These are phyloP conservation scores for Torulaspora microellipsoides DNA, from an alignment of 805 yeast genomes.

Conservation along the genomic window DNA sequence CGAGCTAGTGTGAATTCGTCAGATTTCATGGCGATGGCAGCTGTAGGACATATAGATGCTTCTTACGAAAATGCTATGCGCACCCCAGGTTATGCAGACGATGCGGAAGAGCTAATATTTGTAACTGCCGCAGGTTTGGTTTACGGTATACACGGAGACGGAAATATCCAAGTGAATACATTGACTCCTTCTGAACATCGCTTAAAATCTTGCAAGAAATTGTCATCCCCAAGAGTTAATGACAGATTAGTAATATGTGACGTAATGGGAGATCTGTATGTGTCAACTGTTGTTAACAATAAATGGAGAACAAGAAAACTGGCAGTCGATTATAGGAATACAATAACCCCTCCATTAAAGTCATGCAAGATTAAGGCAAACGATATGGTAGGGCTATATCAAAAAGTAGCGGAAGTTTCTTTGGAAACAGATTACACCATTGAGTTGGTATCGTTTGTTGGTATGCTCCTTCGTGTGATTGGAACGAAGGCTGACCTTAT, in stretches of 20 bases:
- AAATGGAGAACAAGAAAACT: conserved; percentile 59
- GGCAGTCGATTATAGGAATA: conserved; percentile 40
- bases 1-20: conserved; percentile 8
- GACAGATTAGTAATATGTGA: conserved; percentile 61
- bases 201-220: conserved; percentile 49
- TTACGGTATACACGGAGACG: conserved; percentile 37
- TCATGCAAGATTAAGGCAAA: conserved; percentile 7
- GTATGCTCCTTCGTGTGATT: conserved; percentile 62
- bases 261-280: conserved; percentile 47
- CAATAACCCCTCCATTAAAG: conserved; percentile 37
- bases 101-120: conserved; percentile 43
- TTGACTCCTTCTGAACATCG: conserved; percentile 28
- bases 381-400: not conserved
- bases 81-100: conserved; percentile 21
- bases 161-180: conserved; percentile 37
- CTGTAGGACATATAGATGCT: conserved; percentile 19
- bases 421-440: conserved; percentile 34
- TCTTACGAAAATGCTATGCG: conserved; percentile 17
- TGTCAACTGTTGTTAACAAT: conserved; percentile 62
- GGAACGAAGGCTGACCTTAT: conserved; percentile 57
- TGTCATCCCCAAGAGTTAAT: conserved; percentile 68
- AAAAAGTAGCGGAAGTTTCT: not conserved
- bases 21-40: conserved; percentile 21
- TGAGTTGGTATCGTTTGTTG: conserved; percentile 62
- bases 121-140: conserved; percentile 50